Evolutionary conservation across 2,329 filamentous ascomycete species (phyloP).

Genomic region (Blastomyces percursus): DNA sequence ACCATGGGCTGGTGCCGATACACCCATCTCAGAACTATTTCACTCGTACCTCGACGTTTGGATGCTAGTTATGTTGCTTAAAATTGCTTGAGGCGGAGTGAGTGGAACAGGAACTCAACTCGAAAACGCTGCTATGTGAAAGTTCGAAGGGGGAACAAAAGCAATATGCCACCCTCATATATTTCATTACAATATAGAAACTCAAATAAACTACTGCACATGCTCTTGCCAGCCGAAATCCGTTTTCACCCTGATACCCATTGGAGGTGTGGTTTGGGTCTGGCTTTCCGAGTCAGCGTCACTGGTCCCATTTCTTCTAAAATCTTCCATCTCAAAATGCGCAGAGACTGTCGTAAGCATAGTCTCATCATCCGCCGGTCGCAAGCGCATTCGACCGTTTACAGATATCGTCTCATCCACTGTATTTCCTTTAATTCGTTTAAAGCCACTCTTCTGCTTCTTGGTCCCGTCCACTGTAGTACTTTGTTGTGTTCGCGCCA

Average conservation of each 20-base stretch:
- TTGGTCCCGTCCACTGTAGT: background rate
- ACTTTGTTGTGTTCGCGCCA: background rate
- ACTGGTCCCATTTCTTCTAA: background rate
- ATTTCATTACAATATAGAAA: background rate
- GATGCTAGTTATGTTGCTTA: background rate
- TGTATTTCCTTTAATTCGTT: background rate
- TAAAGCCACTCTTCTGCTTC: background rate
- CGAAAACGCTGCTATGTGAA: background rate
- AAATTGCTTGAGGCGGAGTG: background rate
- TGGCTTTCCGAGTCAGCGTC: background rate
- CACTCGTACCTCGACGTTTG: background rate
- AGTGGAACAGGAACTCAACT: background rate
- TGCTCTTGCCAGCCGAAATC: background rate
- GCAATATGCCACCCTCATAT: background rate
- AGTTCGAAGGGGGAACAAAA: background rate
- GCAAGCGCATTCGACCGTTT: background rate
- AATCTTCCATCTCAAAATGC: background rate
- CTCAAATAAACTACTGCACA: background rate
- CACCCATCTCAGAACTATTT: background rate
- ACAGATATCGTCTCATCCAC: background rate
- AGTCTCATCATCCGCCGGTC: background rate
- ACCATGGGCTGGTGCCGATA: background rate
- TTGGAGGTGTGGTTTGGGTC: background rate
- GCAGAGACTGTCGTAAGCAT: background rate
- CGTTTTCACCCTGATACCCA: conserved; percentile 1